Base-by-base conservation (phyloP, 2,329 filamentous ascomycete species). In the Zymoseptoria brevis region DNA sequence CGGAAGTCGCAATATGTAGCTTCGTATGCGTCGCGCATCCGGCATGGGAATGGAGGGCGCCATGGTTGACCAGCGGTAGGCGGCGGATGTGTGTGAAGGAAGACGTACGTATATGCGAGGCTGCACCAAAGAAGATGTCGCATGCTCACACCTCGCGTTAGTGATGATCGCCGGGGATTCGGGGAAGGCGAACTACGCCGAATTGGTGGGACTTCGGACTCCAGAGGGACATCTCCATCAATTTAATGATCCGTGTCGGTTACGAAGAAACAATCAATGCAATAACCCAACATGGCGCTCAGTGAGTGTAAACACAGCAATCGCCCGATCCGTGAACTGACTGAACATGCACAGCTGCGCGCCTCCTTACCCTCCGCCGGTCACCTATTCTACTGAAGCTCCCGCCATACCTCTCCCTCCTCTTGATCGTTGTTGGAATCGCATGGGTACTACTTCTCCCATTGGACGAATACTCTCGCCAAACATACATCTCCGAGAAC, bases 401-500 rank as follows among this genome's bases (percentile, higher is more conserved):
- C 19, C 92, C 93, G 49, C 90, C 91, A 13, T 93, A 95, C 77
- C 78, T 97, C 35, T 96, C 93, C 35, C 81, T 90, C 55, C 78
- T 96, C 49, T 95, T 89, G 75, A 85, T 97, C 68, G 69, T 93
- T 54, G 83, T 96, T 68, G 94, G 94, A 56, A 83, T 96, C 58
- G 83, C 85, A 67, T 99, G 93, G 90, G 85, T 99, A 13, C 83
- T 96, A 21, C 81, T 97, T 30, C 83, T 99, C 1, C 94, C 94
- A 2, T 81, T 97, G 56, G 83, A 97, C 74, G 84, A 92, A 66
- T 96, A 97, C 77, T 96, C 91, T 55, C 86, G 94, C 65, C 82
- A 84, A 61, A 99, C 93, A 0, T 99, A 99, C 75, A 94, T 99
- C 59, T 97, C 93, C 50, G 94, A 99, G 75, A 99, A 99, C 73